Evolutionary conservation across 108 stramenopile genomes (phyloP), one percentile per base, ranked within the genome.

Genomic region (Epithemia pelagica): DNA sequence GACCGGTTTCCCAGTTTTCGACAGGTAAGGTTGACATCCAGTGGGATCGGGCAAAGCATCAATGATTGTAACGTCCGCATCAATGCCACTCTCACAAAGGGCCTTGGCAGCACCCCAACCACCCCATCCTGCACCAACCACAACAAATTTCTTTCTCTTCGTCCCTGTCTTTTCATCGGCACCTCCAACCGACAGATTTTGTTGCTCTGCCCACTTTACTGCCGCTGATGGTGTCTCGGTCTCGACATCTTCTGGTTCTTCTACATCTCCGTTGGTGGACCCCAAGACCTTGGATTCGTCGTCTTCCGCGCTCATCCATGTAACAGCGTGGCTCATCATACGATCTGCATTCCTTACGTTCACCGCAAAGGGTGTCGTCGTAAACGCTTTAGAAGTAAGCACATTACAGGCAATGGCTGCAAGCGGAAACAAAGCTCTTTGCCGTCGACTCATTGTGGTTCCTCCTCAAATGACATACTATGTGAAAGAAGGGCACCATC

Each of bases 91-190:
- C 64, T 95, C 85, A 23, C 88, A 90, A 21, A 94, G 63, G 3
- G 92, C 90, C 70, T 95, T 91, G 28, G 94, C 94, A 18, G 94
- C 96, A 24, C 96, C 96, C 91, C 93, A 93, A 15, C 96, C 96
- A 19, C 79, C 96, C 96, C 96, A 96, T 37, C 94, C 96, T 15
- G 88, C 96, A 5, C 96, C 96, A 0, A 95, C 81, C 32, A 95
- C 80, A 0, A 89, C 90, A 60, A 85, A 85, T 32, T 81, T 78
- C 66, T 79, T 83, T 52, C 52, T 71, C n/a, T 70, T 56, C 54
- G 30, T 15, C 46, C 21, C 32, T 15, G 18, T 52, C 2, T 27
- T 24, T 68, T 68, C 67, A 28, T 37, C 22, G 37, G n/a, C n/a
- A n/a, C n/a, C n/a, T n/a, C n/a, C n/a, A n/a, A n/a, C n/a, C n/a